Conservation (phyloP, 768 basidiomycete species). For the Tephrocybe rancida region DNA sequence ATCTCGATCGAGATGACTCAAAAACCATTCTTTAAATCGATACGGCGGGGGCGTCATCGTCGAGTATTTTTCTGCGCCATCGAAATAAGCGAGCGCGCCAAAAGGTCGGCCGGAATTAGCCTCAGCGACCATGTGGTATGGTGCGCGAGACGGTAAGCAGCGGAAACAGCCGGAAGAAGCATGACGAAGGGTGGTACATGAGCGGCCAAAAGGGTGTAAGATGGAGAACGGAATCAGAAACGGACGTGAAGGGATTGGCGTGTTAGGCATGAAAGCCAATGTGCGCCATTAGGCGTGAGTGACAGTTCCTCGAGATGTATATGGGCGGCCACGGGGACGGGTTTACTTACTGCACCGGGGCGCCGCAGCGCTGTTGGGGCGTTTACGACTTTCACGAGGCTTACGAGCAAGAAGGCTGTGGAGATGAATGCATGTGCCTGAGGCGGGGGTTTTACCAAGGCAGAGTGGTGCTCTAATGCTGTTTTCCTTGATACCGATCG, state of each 20-base stretch:
- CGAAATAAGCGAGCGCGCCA: neutral
- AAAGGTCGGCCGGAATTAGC: conserved; percentile 2
- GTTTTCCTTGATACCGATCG: neutral
- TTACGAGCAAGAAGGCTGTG: neutral
- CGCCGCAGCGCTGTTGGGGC: neutral
- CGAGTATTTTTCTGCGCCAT: neutral
- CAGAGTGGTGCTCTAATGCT: neutral
- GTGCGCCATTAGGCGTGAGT: conserved; percentile 1
- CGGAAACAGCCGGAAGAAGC: conserved; percentile 3
- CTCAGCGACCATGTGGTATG: conserved; percentile 8
- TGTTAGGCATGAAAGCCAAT: neutral
- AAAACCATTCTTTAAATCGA: too few species aligned
- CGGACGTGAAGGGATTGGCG: neutral
- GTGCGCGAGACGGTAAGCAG: neutral
- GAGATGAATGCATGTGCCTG: conserved; percentile 2
- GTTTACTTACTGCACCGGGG: too few species aligned
- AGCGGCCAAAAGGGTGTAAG: conserved; percentile 3
- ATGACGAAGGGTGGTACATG: neutral
- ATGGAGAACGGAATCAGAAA: conserved; percentile 3
- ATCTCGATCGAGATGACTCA: neutral
- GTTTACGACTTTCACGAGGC: neutral
- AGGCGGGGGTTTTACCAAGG: neutral
- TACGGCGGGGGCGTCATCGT: neutral
- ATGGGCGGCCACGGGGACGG: neutral
- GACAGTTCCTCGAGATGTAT: neutral